Conservation (phyloP, 78 protist species). For the Anaeramoeba flamelloides region DNA sequence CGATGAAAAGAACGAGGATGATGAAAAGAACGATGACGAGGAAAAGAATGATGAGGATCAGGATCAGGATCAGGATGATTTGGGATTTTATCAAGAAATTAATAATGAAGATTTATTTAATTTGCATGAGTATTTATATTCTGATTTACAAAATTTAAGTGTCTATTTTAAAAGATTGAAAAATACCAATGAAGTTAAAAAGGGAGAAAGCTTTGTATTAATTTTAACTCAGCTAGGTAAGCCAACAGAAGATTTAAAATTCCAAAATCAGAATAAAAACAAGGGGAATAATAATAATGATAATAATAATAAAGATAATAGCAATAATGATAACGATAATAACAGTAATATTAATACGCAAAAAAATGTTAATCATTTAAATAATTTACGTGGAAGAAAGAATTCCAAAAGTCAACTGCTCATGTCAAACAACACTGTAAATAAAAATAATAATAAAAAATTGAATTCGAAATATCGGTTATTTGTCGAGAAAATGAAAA, state of each 20-base stretch:
- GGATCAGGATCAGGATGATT: background rate
- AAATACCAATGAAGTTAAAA: background rate
- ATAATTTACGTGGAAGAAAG: too few relatives aligned
- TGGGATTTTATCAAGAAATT: background rate
- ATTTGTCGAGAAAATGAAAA: too few relatives aligned
- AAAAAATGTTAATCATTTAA: too few relatives aligned
- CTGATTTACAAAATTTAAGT: background rate
- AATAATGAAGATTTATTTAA: background rate
- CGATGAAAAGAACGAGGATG: background rate
- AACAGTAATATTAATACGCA: too few relatives aligned
- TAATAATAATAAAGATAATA: too few relatives aligned
- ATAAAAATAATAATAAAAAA: too few relatives aligned
- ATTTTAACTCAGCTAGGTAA: background rate
- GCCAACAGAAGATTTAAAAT: background rate
- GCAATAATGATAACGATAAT: too few relatives aligned
- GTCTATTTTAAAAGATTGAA: background rate
- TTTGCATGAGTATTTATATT: background rate
- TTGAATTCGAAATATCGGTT: too few relatives aligned
- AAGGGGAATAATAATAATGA: too few relatives aligned
- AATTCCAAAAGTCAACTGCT: too few relatives aligned
- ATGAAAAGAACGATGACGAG: background rate
- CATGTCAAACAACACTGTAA: too few relatives aligned
- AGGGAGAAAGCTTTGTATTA: background rate
- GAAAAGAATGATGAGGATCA: background rate
- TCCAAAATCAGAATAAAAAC: too few relatives aligned